phyloP scores from a whole-genome alignment of 2,329 filamentous ascomycete species.

The Trichoderma hamatum region DNA sequence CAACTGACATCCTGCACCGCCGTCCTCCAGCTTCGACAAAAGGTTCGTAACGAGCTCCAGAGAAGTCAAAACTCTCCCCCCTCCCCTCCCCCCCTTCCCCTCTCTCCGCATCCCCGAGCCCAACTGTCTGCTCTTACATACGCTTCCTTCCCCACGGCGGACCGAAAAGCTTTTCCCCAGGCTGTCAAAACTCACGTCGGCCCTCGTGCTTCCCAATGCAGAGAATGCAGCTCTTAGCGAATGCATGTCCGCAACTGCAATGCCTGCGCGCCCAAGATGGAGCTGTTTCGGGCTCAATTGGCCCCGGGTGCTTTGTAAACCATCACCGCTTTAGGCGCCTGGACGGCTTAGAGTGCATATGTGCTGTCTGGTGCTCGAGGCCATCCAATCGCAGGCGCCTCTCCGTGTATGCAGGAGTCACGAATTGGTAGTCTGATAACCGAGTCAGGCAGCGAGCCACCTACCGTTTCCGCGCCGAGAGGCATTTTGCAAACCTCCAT shows the following conservation, averaged over 20 bases:
- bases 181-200: conserved; percentile 13
- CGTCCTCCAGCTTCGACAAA: conserved; percentile 10
- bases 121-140: conserved; percentile 1
- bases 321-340: conserved; percentile 14
- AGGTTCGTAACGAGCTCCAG: conserved; percentile 6
- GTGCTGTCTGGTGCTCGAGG: neutral
- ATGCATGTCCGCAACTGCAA: conserved; percentile 23
- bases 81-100: neutral
- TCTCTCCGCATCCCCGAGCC: conserved; percentile 9
- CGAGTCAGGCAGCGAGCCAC: conserved; percentile 22
- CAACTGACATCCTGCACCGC: neutral
- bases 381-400: conserved; percentile 10
- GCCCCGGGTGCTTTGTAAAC: conserved; percentile 4
- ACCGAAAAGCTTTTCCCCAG: conserved; percentile 25
- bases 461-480: conserved; percentile 4
- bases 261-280: conserved; percentile 25
- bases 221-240: conserved; percentile 22
- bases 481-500: neutral
- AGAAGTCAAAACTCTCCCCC: neutral
- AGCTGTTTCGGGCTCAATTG: conserved; percentile 14
- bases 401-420: conserved; percentile 12
- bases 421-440: neutral
- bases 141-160: conserved; percentile 21
- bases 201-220: conserved; percentile 14
- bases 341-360: conserved; percentile 4